phyloP scores from a whole-genome alignment of 2,329 filamentous ascomycete species.

The Colletotrichum sansevieriae region DNA sequence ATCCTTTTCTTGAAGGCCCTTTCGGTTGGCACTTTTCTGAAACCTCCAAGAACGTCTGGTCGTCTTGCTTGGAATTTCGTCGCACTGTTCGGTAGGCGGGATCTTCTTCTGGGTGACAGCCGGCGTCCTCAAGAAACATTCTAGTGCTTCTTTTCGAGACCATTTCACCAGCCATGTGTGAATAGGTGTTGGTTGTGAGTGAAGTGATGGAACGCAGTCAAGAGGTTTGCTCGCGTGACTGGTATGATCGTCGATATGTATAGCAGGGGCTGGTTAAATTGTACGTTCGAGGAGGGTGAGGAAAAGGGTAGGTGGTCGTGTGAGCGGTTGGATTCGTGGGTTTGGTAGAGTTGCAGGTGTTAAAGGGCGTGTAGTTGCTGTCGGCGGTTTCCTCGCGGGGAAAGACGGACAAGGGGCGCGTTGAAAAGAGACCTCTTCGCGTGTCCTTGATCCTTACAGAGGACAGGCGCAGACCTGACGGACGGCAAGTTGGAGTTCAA shows the following conservation, averaged over 20 bases:
- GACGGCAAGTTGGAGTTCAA: constrained; percentile 42
- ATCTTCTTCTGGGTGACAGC: constrained; percentile 35
- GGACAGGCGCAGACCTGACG: constrained; percentile 38
- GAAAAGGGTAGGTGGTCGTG: constrained; percentile 40
- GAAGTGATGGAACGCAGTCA: background rate
- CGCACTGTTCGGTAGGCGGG: constrained; percentile 31
- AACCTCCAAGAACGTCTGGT: constrained; percentile 11
- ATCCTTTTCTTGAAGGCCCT: constrained; percentile 29
- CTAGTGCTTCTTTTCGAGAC: constrained; percentile 42
- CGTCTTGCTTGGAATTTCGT: constrained; percentile 39
- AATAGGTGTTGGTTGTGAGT: background rate
- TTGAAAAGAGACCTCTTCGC: constrained; percentile 34
- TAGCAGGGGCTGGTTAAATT: constrained; percentile 1
- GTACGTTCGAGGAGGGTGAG: constrained; percentile 4
- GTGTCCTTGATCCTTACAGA: constrained; percentile 37
- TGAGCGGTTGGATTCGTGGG: constrained; percentile 27
- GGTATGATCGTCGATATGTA: constrained; percentile 4
- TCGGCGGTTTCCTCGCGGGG: constrained; percentile 24
- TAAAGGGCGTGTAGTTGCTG: constrained; percentile 22
- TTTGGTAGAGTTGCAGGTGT: constrained; percentile 2
- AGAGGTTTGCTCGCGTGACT: constrained; percentile 35
- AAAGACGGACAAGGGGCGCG: constrained; percentile 30
- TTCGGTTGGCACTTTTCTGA: constrained; percentile 28
- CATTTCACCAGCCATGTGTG: constrained; percentile 34
- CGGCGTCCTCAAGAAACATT: constrained; percentile 38